These are phyloP conservation scores for Aechmea fasciata DNA, from an alignment of 176 grass and related monocot genomes.

Conservation along the genomic window DNA sequence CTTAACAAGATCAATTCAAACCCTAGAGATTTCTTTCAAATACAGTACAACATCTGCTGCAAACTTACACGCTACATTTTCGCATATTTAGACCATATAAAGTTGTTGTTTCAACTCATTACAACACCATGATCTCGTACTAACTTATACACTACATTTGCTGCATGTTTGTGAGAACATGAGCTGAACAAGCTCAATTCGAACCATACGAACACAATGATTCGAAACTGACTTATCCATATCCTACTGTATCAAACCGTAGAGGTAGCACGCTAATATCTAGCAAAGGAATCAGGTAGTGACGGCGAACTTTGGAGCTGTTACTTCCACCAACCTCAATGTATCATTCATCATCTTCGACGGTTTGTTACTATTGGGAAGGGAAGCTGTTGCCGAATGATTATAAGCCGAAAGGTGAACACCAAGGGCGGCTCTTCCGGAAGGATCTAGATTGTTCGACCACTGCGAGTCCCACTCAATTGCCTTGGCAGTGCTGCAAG, in stretches of 20 bases:
- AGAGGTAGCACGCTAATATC: too few relatives aligned
- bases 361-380: not conserved
- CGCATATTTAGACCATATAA: too few relatives aligned
- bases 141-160: too few relatives aligned
- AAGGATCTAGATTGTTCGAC: conserved; percentile 79
- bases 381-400: conserved; percentile 14
- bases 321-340: conserved; percentile 25
- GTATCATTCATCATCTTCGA: conserved; percentile 12
- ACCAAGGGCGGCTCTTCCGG: conserved; percentile 58
- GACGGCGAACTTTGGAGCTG: conserved; percentile 25
- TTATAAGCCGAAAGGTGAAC: conserved; percentile 54
- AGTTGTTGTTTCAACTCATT: too few relatives aligned
- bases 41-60: too few relatives aligned
- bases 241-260: too few relatives aligned
- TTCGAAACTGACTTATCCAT: too few relatives aligned
- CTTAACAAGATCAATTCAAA: too few relatives aligned
- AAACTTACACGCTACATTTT: too few relatives aligned
- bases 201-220: not conserved
- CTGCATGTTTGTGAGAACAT: too few relatives aligned
- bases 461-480: conserved; percentile 92
- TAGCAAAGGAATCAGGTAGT: conserved; percentile 6
- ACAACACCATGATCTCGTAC: too few relatives aligned
- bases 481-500: conserved; percentile 91
- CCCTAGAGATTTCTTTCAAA: too few relatives aligned
- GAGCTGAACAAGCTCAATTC: not conserved